phyloP scores from a whole-genome alignment of 768 basidiomycete species.

The Steccherinum ochraceum region DNA sequence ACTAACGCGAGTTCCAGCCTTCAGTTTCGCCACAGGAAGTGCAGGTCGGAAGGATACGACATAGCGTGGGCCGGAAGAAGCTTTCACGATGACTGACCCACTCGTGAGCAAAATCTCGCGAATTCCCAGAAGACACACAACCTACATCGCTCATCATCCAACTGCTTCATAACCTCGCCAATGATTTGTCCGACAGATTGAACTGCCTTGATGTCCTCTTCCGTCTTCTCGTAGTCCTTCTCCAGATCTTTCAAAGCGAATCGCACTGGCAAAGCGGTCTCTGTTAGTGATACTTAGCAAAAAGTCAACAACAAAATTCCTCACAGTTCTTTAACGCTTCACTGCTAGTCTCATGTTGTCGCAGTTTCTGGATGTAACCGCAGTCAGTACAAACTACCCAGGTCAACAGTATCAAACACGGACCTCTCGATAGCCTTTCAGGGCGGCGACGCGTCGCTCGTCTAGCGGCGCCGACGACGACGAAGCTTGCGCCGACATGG shows the following conservation, averaged over 20 bases:
- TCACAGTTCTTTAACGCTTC: constrained; percentile 86
- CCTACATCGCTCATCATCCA: constrained; percentile 96
- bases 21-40: constrained; percentile 86
- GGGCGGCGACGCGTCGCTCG: constrained; percentile 63
- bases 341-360: constrained; percentile 80
- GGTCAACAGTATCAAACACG: constrained; percentile 13
- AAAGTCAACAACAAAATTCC: constrained; percentile 24
- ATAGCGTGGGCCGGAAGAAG: constrained; percentile 96
- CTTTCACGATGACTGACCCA: constrained; percentile 99
- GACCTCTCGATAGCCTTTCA: constrained; percentile 75
- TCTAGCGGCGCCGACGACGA: constrained; percentile 48
- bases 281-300: neutral
- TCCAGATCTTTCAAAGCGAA: constrained; percentile 87
- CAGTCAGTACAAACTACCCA: too few species aligned
- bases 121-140: too few species aligned
- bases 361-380: constrained; percentile 76
- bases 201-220: constrained; percentile 98
- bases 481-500: constrained; percentile 22
- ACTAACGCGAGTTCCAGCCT: constrained; percentile 90
- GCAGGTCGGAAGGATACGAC: constrained; percentile 96
- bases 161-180: constrained; percentile 97
- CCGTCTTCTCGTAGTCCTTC: constrained; percentile 88
- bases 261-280: constrained; percentile 56
- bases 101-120: too few species aligned
- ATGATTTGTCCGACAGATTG: constrained; percentile 99